phyloP scores from a whole-genome alignment of 2,329 filamentous ascomycete species.

The Claviceps purpurea region DNA sequence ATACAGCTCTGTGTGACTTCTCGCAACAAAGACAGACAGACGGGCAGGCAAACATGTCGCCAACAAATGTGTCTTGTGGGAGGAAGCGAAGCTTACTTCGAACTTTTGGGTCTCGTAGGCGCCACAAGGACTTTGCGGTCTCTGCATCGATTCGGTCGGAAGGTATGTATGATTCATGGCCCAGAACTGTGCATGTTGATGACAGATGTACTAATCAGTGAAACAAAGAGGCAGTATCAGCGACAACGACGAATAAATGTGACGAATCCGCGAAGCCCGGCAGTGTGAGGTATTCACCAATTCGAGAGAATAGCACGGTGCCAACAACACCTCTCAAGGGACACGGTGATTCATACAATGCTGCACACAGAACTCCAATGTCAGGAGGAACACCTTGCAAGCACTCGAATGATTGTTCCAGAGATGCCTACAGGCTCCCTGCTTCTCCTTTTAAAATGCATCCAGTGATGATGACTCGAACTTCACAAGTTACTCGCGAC shows the following conservation, averaged over 20 bases:
- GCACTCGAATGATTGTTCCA: not conserved
- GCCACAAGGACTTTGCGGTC: constrained; percentile 10
- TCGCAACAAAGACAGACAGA: not conserved
- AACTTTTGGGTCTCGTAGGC: constrained; percentile 14
- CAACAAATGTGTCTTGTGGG: constrained; percentile 15
- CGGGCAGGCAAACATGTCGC: constrained; percentile 11
- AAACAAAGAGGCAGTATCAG: not conserved
- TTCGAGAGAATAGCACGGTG: not conserved
- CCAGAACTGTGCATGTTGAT: not conserved
- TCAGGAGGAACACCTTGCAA: not conserved
- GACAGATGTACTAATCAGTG: not conserved
- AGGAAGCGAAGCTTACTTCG: constrained; percentile 18
- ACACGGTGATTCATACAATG: not conserved
- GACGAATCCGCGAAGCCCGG: not conserved
- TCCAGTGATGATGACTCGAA: constrained; percentile 1
- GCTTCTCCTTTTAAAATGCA: constrained; percentile 7
- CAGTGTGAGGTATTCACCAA: not conserved
- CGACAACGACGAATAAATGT: not conserved
- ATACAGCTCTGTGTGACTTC: too few species aligned
- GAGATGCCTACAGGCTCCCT: not conserved
- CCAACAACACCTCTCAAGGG: not conserved
- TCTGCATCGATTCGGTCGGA: constrained; percentile 8
- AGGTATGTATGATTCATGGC: constrained; percentile 6
- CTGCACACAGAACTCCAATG: not conserved
- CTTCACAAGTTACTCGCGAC: not conserved